Evolutionary conservation across 1,284 basidiomycete species (phyloP).

Genomic region (Cutaneotrichosporon sp.): DNA sequence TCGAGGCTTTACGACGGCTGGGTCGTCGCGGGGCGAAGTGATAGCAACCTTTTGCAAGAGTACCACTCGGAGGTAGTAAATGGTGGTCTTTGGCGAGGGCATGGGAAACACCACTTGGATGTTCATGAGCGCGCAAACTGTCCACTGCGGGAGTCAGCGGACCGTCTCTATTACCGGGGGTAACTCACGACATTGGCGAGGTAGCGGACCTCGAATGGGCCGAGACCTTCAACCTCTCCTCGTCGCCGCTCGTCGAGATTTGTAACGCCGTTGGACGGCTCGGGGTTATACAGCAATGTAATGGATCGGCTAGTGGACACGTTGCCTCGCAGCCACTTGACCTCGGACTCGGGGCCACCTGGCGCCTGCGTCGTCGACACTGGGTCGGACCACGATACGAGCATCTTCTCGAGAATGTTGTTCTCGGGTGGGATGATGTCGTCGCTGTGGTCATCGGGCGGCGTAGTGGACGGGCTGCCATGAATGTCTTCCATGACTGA

Average conservation of each 20-base stretch:
- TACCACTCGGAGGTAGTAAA: constrained; percentile 29
- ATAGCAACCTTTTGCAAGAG: constrained; percentile 29
- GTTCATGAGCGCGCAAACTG: constrained; percentile 29
- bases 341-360: constrained; percentile 6
- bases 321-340: constrained; percentile 25
- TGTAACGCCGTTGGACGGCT: constrained; percentile 22
- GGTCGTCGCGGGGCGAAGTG: constrained; percentile 32
- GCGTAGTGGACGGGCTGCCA: neutral
- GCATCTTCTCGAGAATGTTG: constrained; percentile 13
- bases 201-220: constrained; percentile 10
- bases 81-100: constrained; percentile 23
- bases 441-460: neutral
- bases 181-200: constrained; percentile 10
- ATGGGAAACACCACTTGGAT: constrained; percentile 17
- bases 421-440: neutral
- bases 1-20: constrained; percentile 10
- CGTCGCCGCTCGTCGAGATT: constrained; percentile 16
- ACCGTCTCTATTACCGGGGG: neutral
- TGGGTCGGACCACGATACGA: constrained; percentile 17
- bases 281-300: constrained; percentile 27
- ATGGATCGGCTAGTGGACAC: constrained; percentile 18
- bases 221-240: constrained; percentile 9
- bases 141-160: constrained; percentile 28
- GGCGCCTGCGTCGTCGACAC: neutral
- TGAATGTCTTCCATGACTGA: neutral